These are phyloP conservation scores for Sextonia rubra DNA, from an alignment of 164 flowering plant genomes.

Conservation along the genomic window DNA sequence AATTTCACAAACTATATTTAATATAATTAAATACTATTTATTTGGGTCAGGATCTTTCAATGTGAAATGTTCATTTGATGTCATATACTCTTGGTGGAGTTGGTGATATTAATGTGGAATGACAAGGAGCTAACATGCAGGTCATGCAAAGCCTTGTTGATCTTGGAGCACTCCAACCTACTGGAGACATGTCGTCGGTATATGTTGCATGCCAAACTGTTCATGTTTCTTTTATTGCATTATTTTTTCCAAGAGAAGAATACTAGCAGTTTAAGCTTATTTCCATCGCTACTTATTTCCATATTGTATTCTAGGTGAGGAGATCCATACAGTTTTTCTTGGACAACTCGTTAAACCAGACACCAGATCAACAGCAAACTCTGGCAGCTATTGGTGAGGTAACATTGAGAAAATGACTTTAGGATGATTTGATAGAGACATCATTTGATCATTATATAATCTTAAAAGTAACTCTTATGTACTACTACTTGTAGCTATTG, in stretches of 20 bases:
- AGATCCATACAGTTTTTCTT: conserved; percentile 91
- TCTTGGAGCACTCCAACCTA: conserved; percentile 90
- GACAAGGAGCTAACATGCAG: conserved; percentile 36
- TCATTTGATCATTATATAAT: background rate
- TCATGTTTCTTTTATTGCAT: background rate
- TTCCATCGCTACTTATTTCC: background rate
- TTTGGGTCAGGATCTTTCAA: no score
- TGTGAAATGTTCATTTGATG: no score
- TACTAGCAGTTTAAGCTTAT: background rate
- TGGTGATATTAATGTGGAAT: conserved; percentile 1
- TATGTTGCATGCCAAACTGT: conserved; percentile 9
- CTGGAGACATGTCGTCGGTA: conserved; percentile 92
- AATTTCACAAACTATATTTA: no score
- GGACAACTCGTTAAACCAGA: conserved; percentile 69
- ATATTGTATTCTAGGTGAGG: conserved; percentile 50
- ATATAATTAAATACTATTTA: no score
- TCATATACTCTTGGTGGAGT: background rate
- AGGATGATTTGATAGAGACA: background rate
- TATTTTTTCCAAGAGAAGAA: background rate
- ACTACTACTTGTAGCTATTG: background rate
- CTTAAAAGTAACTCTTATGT: no score
- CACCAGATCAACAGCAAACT: conserved; percentile 79
- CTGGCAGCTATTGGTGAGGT: conserved; percentile 95
- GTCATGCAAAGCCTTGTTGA: conserved; percentile 73
- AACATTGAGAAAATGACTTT: conserved; percentile 2